Conservation (phyloP, 2,329 filamentous ascomycete species). For the Scortechinia acanthostroma region DNA sequence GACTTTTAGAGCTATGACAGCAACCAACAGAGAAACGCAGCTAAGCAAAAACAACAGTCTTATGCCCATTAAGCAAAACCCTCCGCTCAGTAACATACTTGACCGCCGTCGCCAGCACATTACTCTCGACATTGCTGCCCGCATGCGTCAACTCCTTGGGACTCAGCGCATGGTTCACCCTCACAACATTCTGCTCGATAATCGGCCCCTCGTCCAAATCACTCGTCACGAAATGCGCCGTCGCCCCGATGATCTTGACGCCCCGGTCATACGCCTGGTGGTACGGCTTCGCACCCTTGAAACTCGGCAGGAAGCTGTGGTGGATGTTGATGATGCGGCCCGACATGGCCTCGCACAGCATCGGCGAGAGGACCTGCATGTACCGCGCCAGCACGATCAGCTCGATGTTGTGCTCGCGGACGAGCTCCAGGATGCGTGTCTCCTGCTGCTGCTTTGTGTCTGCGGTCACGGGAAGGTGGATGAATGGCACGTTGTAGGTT, state of each 20-base stretch:
- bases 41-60: constrained; percentile 68
- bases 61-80: constrained; percentile 71
- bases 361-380: constrained; percentile 78
- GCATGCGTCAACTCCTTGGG: constrained; percentile 72
- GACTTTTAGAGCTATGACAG: no score
- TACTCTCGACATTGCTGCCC: constrained; percentile 77
- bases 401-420: constrained; percentile 64
- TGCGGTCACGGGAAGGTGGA: constrained; percentile 72
- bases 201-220: constrained; percentile 82
- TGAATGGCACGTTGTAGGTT: constrained; percentile 72
- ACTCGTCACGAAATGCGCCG: constrained; percentile 78
- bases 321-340: constrained; percentile 90
- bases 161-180: constrained; percentile 72
- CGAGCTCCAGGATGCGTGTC: constrained; percentile 61
- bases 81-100: constrained; percentile 77
- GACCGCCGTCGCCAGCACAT: constrained; percentile 73
- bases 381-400: constrained; percentile 77
- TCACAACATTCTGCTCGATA: constrained; percentile 74
- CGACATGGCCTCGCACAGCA: constrained; percentile 70
- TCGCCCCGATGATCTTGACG: constrained; percentile 83
- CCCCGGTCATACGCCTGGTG: constrained; percentile 81
- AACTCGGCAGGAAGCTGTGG: constrained; percentile 77
- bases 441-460: constrained; percentile 75
- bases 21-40: no score
- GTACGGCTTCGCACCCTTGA: constrained; percentile 84